Evolutionary conservation across 1,284 basidiomycete species (phyloP), one percentile per base, ranked within the genome.

Genomic region (Vanrija pseudolonga): DNA sequence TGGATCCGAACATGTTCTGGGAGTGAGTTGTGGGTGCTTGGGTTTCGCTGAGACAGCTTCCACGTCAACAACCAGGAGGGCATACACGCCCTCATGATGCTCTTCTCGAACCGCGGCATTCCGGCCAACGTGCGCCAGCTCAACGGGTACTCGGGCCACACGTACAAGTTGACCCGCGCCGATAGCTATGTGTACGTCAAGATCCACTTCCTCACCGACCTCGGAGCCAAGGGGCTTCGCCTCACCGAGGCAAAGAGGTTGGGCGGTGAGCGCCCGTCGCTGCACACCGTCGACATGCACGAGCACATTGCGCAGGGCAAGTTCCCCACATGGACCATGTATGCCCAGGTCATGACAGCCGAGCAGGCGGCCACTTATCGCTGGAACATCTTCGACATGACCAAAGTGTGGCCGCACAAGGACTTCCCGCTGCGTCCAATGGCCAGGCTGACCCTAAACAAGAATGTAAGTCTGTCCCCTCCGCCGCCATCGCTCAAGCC

Each of bases 121-220:
- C 90, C 90, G 14, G 83, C 88, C 28, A 89, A 87, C 3, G 87
- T 79, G 72, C 83, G 89, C 47, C 89, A 88, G 85, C 88, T 93
- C 84, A 87, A 89, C 76, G 90, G 79, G 36, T 90, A 90, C 60
- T 87, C 88, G 12, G 64, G 58, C 28, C 24, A 50, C 51, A 47
- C 55, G 9, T 50, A 53, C 55, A 48, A 53, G 6, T 79, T 91
- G 14, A 66, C 86, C 53, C 89, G 89, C 63, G 78, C 81, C 17
- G 84, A 84, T 48, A 81, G 89, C 64, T 81, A 84, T 1, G 80
- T 81, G 56, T 91, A 90, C 63, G 89, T 90, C 73, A 92, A 92
- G 73, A 92, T 90, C 74, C 88, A 91, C 72, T 88, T 84, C 79
- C 82, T 83, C 38, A 88, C 88, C 0, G 89, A 77, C 69, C 81